Conservation (phyloP, 75 land plant species). For the Selaginella tamariscina region DNA sequence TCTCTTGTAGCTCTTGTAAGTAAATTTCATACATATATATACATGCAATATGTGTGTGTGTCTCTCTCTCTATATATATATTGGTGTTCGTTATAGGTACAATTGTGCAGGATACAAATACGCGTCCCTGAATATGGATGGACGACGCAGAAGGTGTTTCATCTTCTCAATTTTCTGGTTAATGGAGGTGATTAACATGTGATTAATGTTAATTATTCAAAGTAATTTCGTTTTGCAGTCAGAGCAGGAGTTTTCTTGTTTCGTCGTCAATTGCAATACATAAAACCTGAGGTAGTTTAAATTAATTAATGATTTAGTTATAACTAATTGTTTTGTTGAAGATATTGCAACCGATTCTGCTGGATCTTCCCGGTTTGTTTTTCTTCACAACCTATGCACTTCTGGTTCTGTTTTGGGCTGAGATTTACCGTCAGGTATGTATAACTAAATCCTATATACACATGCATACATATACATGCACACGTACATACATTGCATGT, state of each 20-base stretch:
- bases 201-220: too few species aligned
- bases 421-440: constrained; percentile 4
- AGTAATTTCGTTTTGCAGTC: constrained; percentile 6
- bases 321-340: not conserved
- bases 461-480: not conserved
- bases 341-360: constrained; percentile 2
- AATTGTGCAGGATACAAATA: not conserved
- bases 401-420: constrained; percentile 11
- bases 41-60: not conserved
- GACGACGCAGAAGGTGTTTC: constrained; percentile 12
- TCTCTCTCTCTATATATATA: too few species aligned
- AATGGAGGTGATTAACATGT: not conserved
- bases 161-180: constrained; percentile 10
- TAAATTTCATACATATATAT: too few species aligned
- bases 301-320: not conserved
- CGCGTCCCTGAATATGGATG: constrained; percentile 11
- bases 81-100: not conserved
- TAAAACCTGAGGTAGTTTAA: not conserved
- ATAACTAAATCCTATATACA: not conserved
- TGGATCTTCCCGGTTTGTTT: constrained; percentile 6
- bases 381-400: constrained; percentile 7
- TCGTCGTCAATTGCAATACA: not conserved
- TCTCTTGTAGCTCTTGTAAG: not conserved
- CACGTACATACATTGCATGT: not conserved
- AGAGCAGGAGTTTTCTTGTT: constrained; percentile 5